Evolutionary conservation across 768 basidiomycete genomes (phyloP).

Genomic region (Amanita pallidorosea): DNA sequence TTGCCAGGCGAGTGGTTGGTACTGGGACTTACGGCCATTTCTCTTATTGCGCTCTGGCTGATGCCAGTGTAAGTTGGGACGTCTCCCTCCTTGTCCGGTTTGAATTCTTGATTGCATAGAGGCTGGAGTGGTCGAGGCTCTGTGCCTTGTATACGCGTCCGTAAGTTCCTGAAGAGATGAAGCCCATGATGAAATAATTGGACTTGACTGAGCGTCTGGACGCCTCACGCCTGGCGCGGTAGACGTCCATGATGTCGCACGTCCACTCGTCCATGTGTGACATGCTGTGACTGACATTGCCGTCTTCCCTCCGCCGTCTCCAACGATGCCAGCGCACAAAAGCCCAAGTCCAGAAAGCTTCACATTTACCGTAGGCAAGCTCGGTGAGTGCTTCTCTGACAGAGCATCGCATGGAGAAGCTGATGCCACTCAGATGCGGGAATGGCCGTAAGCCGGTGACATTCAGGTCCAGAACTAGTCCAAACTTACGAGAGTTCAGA

Average conservation of each 20-base stretch:
- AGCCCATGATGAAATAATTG: conserved; percentile 89
- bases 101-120: conserved; percentile 99
- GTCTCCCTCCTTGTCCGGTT: conserved; percentile 99
- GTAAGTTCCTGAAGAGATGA: conserved; percentile 97
- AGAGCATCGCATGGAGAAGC: not conserved
- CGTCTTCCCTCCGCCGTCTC: not conserved
- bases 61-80: conserved; percentile 93
- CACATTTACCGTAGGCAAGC: conserved; percentile 91
- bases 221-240: conserved; percentile 70
- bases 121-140: conserved; percentile 52
- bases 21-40: conserved; percentile 66
- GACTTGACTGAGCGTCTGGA: conserved; percentile 57
- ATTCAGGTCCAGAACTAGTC: not conserved
- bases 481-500: conserved; percentile 35
- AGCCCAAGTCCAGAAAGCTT: conserved; percentile 52
- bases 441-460: conserved; percentile 61
- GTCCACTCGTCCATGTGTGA: conserved; percentile 23
- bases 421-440: conserved; percentile 57
- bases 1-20: not conserved
- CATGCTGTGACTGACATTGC: not conserved
- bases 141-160: conserved; percentile 98
- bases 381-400: conserved; percentile 43
- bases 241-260: conserved; percentile 75
- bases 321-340: conserved; percentile 18
- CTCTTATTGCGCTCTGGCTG: conserved; percentile 93